phyloP scores from a whole-genome alignment of 225 moss, liverwort and hornwort genomes.

The Lunularia cruciata region DNA sequence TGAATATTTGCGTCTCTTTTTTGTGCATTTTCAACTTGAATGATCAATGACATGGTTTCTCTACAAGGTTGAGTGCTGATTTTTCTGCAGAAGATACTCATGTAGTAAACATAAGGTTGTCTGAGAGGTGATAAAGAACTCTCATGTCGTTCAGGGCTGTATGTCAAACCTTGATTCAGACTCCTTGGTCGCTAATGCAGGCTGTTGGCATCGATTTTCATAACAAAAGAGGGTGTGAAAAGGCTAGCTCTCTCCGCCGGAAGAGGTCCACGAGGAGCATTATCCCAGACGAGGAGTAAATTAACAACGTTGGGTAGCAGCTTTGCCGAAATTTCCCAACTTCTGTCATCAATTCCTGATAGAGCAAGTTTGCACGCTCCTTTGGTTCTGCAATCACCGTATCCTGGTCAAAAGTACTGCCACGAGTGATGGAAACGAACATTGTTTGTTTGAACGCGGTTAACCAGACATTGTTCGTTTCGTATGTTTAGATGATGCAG shows the following conservation, averaged over 20 bases:
- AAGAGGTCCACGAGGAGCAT: constrained; percentile 15
- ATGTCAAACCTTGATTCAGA: not conserved
- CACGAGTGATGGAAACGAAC: too few species aligned
- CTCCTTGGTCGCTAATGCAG: constrained; percentile 43
- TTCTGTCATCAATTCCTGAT: constrained; percentile 79
- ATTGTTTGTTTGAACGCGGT: too few species aligned
- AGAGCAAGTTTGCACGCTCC: constrained; percentile 59
- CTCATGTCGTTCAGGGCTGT: too few species aligned
- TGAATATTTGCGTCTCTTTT: too few species aligned
- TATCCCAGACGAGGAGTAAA: constrained; percentile 21
- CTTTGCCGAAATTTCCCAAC: constrained; percentile 58
- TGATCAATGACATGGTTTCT: too few species aligned
- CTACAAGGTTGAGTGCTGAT: too few species aligned
- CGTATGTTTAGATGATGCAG: too few species aligned
- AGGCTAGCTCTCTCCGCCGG: constrained; percentile 52
- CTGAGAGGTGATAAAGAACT: too few species aligned
- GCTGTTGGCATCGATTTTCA: constrained; percentile 61
- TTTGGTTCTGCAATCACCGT: constrained; percentile 63
- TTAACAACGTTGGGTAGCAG: constrained; percentile 44
- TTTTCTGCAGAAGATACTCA: too few species aligned
- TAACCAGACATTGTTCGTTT: too few species aligned
- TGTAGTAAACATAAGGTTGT: too few species aligned
- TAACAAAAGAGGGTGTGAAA: constrained; percentile 63
- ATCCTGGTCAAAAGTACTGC: constrained; percentile 50
- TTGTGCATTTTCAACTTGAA: too few species aligned